Conservation (phyloP, 2,329 filamentous ascomycete genomes). For the Colletotrichum plurivorum region DNA sequence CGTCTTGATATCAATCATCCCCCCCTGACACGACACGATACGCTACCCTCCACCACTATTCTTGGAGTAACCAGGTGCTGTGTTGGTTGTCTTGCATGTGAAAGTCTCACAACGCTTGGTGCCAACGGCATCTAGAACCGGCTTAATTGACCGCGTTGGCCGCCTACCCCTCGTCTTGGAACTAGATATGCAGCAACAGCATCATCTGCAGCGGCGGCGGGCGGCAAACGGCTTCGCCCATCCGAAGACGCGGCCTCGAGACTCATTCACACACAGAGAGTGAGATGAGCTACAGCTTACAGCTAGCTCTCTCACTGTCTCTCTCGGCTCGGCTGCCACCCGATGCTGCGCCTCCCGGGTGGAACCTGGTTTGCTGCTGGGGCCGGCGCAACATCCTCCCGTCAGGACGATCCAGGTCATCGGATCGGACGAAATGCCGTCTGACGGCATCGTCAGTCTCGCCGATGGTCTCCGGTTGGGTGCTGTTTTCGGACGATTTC, state of each 20-base stretch:
- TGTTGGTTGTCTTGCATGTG: neutral
- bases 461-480: slow-evolving; percentile 16
- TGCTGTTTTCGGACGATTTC: slow-evolving; percentile 6
- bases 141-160: no score
- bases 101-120: neutral
- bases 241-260: slow-evolving; percentile 21
- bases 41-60: no score
- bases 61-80: no score
- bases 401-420: slow-evolving; percentile 19
- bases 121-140: neutral
- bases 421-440: slow-evolving; percentile 36
- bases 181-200: no score
- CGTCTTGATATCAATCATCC: slow-evolving; percentile 5
- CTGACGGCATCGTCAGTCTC: slow-evolving; percentile 26
- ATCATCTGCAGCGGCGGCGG: no score
- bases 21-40: neutral
- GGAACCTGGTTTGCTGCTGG: slow-evolving; percentile 4
- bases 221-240: no score
- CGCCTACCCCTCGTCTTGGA: no score
- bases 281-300: no score
- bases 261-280: neutral
- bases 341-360: slow-evolving; percentile 28
- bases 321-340: slow-evolving; percentile 5
- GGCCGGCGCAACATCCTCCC: slow-evolving; percentile 39
- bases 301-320: no score